Evolutionary conservation across 352 stramenopile species (phyloP), one percentile per base, ranked within the genome.

Genomic region (Pseudoperonospora humuli): DNA sequence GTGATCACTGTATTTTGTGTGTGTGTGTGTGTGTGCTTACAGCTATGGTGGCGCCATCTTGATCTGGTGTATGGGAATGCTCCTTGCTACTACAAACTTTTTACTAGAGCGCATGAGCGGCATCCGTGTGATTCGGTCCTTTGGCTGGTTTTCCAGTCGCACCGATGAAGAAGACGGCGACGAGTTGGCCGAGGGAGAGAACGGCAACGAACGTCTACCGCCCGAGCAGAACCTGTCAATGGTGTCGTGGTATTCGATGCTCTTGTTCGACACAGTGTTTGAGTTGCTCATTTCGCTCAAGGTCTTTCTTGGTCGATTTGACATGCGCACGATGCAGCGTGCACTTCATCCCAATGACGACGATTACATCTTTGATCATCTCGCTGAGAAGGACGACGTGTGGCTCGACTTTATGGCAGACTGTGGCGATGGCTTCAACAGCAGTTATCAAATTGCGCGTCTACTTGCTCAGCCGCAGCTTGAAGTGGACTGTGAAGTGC

Each of bases 381-480:
- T 91, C 14, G 67, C 84, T 7, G 36, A 69, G 1, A 73, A 75
- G 5, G 66, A 95, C 38, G 76, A 92, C 5, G 46, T 93, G n/a
- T 97, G 90, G 90, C 75, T 97, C 19, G 90, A 97, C 48, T 97
- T 96, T 29, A 95, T 96, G 70, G 87, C 85, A 9, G 90, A 97
- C 50, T 96, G 84, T 23, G 90, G 90, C 3, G 90, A 97, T 42
- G 90, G 90, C 3, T 96, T 96, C 41, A 95, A 96, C 51, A 95
- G 85, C 44, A 95, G 79, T 33, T 97, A 96, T 52, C 87, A 96
- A 58, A 84, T 97, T 27, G 84, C 90, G 6, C 68, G 86, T 2
- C 57, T 95, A n/a, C 56, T 97, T 10, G 90, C 90, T 3, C 88
- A 97, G 34, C 86, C 86, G 2, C 48, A 85, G 35, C 57, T 97